Base-by-base conservation (phyloP, 495 filamentous ascomycete genomes). In the Penicillium egyptiacum region DNA sequence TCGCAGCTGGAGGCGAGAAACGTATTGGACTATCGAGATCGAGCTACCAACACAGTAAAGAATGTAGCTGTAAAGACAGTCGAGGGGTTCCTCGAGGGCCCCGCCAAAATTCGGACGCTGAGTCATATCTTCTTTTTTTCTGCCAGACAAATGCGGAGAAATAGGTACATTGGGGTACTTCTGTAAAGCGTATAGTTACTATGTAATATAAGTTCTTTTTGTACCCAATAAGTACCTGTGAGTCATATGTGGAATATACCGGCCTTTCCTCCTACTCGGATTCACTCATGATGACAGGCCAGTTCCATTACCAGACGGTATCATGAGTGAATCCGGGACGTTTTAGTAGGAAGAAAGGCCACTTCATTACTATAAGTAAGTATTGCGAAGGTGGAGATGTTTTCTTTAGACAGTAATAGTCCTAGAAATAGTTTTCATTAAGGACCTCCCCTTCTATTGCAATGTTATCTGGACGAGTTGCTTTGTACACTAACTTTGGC, bases 61-160 rank as follows among this genome's bases (percentile, higher is more conserved):
- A 42, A 42, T 22, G 23, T 7, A 31, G 25, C 9, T 16, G 28
- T 46, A 14, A 39, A 37, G 43, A 25, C 22, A n/a, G 20, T 35
- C 26, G 37, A 30, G 43, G 49, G 44, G 41, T 42, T 58, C 50
- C 58, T 64, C 31, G 20, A 45, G 31, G 56, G 45, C 57, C 61
- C 66, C 63, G 63, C 61, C 62, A 60, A 65, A 62, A 56, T 52
- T 58, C 50, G 45, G 47, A 42, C 42, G 64, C 58, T 71, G 69
- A 71, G 60, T 71, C 69, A 71, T 65, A 49, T 30, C 33, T 28
- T 17, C 55, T 37, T 47, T 49, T 66, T 70, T 70, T 67, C 61
- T 70, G 67, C 59, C 56, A 0, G 66, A 56, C 64, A 68, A 67
- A 60, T 59, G n/a, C 40, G 39, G 17, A 28, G 46, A 52, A 20